Conservation (phyloP, 2,329 filamentous ascomycete species). For the Grosmannia serpens region DNA sequence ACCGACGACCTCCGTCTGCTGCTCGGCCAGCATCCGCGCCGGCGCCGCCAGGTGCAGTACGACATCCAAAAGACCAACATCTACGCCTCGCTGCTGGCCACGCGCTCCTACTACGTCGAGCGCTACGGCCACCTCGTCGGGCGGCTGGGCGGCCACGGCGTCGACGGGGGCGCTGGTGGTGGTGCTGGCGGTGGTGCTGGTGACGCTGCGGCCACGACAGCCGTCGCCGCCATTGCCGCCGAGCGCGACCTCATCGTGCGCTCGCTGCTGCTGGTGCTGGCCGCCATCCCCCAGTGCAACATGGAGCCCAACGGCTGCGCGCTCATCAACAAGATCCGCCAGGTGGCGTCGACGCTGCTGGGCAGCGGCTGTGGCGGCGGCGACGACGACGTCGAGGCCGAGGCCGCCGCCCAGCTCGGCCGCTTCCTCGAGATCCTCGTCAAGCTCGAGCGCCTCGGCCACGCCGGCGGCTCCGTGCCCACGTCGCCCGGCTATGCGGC, state of each 20-base stretch:
- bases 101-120: constrained; percentile 75
- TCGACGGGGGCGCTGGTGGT: constrained; percentile 10
- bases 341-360: constrained; percentile 70
- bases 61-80: constrained; percentile 92
- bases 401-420: constrained; percentile 52
- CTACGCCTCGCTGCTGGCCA: constrained; percentile 69
- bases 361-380: not conserved
- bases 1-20: constrained; percentile 38
- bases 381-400: not conserved
- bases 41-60: constrained; percentile 54
- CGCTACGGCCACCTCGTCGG: constrained; percentile 72
- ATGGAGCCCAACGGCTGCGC: constrained; percentile 62
- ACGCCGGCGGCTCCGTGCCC: constrained; percentile 17
- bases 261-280: constrained; percentile 62
- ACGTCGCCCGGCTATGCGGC: no score
- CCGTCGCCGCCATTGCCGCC: constrained; percentile 47
- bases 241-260: constrained; percentile 76
- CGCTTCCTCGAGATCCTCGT: constrained; percentile 65
- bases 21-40: constrained; percentile 35
- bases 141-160: constrained; percentile 29
- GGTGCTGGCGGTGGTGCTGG: no score
- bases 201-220: constrained; percentile 23
- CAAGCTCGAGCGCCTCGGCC: constrained; percentile 56
- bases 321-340: constrained; percentile 72
- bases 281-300: constrained; percentile 70